Conservation (phyloP, 257 asterid genomes). For the Solanum chmielewskii region DNA sequence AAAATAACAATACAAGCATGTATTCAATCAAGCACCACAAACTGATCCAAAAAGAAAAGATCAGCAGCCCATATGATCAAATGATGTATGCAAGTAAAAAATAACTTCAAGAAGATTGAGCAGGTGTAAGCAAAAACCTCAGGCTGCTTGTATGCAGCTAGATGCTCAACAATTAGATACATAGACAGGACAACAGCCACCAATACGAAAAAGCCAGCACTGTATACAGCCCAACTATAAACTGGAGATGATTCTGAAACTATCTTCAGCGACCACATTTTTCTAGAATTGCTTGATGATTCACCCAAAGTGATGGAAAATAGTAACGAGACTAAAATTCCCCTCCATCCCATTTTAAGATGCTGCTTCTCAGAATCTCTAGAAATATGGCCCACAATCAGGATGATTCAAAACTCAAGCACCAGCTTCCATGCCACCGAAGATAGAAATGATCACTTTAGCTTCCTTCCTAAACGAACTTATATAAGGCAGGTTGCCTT, state of each 20-base stretch:
- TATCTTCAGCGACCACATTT: constrained; percentile 22
- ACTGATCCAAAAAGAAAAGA: background rate
- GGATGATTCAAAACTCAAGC: background rate
- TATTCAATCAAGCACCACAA: background rate
- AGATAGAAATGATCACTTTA: background rate
- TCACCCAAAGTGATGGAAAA: constrained; percentile 35
- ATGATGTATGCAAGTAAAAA: background rate
- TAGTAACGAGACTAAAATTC: constrained; percentile 22
- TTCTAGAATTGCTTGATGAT: constrained; percentile 43
- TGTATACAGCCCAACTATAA: constrained; percentile 59
- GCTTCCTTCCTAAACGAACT: background rate
- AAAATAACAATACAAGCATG: background rate
- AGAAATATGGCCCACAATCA: background rate
- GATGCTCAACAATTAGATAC: constrained; percentile 84
- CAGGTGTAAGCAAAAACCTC: constrained; percentile 44
- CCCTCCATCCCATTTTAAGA: constrained; percentile 53
- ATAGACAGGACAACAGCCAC: constrained; percentile 71
- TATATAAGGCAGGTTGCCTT: background rate
- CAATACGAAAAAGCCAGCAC: constrained; percentile 73
- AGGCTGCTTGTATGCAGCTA: constrained; percentile 85
- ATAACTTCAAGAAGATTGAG: background rate
- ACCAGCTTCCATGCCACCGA: background rate
- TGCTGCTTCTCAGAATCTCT: background rate
- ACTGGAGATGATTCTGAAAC: constrained; percentile 39
- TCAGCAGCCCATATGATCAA: background rate